phyloP scores from a whole-genome alignment of 1,139 yeast genomes.

The Pichia cactophila region DNA sequence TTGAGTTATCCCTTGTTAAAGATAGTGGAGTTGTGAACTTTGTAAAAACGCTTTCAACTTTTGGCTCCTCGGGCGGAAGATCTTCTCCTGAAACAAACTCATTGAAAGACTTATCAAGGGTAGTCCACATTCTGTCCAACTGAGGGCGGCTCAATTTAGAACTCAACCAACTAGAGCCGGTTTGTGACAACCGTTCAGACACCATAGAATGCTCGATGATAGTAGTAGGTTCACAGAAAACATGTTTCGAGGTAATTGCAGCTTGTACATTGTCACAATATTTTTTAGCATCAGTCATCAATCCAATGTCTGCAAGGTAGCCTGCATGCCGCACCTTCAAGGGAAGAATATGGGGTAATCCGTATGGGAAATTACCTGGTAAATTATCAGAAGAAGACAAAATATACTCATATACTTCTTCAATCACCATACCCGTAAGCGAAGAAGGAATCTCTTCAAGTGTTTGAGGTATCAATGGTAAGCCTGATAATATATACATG shows the following conservation, averaged over 20 bases:
- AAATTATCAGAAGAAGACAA: conserved; percentile 29
- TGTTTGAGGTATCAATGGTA: conserved; percentile 23
- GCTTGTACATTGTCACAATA: conserved; percentile 45
- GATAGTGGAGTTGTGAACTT: conserved; percentile 53
- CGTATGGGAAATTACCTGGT: conserved; percentile 28
- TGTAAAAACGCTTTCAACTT: conserved; percentile 59
- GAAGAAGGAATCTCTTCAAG: conserved; percentile 29
- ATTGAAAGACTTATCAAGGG: conserved; percentile 66
- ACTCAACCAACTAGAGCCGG: conserved; percentile 31
- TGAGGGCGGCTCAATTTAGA: conserved; percentile 51
- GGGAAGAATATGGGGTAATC: conserved; percentile 48
- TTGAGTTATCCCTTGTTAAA: conserved; percentile 47
- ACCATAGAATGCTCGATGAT: conserved; percentile 35
- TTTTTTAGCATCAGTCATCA: conserved; percentile 47
- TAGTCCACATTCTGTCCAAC: conserved; percentile 82
- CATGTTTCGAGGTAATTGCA: conserved; percentile 38
- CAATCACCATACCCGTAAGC: conserved; percentile 41
- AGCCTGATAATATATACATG: conserved; percentile 23
- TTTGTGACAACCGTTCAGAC: conserved; percentile 39
- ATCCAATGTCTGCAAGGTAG: conserved; percentile 57
- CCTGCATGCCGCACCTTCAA: conserved; percentile 58
- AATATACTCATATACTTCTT: conserved; percentile 68
- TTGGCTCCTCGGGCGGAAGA: conserved; percentile 22
- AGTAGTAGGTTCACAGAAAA: conserved; percentile 33
- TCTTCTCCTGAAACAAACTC: conserved; percentile 92